Conservation (phyloP, 768 basidiomycete species). For the Psilocybe cubensis region DNA sequence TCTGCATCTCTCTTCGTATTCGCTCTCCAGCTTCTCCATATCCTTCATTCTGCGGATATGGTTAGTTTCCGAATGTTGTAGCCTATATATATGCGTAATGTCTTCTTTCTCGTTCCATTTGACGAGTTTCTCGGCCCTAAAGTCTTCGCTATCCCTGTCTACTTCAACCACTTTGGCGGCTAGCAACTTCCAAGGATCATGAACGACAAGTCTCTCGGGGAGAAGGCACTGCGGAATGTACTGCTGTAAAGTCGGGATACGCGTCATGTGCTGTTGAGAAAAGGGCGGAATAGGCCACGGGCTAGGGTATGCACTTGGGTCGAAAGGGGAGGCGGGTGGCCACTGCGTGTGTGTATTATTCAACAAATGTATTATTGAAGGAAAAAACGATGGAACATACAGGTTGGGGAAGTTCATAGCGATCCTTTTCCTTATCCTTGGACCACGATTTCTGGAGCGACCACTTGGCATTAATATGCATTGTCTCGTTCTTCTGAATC, state of each 20-base stretch:
- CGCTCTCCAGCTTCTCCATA: neutral
- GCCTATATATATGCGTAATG: conserved; percentile 10
- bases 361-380: neutral
- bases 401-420: conserved; percentile 4
- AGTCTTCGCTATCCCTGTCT: neutral
- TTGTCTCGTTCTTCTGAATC: conserved; percentile 22
- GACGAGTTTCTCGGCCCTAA: neutral
- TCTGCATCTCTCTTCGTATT: neutral
- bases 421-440: neutral
- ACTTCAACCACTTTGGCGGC: neutral
- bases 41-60: conserved; percentile 1
- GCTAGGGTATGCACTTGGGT: conserved; percentile 37
- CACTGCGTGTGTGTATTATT: conserved; percentile 1
- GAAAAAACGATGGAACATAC: neutral
- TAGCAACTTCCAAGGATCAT: conserved; percentile 25
- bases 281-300: conserved; percentile 48
- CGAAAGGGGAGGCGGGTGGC: conserved; percentile 28
- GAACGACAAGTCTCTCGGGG: conserved; percentile 25
- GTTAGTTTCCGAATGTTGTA: conserved; percentile 5
- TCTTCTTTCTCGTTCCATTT: conserved; percentile 6
- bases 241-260: conserved; percentile 22
- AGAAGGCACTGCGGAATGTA: conserved; percentile 28
- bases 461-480: neutral
- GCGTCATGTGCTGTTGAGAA: conserved; percentile 5
- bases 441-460: conserved; percentile 1